A percentile compares a stretch with the other conserved stretches of the same genome.
phyloP scores from a whole-genome alignment of 352 stramenopile genomes.

The Phytophthora europaea region DNA sequence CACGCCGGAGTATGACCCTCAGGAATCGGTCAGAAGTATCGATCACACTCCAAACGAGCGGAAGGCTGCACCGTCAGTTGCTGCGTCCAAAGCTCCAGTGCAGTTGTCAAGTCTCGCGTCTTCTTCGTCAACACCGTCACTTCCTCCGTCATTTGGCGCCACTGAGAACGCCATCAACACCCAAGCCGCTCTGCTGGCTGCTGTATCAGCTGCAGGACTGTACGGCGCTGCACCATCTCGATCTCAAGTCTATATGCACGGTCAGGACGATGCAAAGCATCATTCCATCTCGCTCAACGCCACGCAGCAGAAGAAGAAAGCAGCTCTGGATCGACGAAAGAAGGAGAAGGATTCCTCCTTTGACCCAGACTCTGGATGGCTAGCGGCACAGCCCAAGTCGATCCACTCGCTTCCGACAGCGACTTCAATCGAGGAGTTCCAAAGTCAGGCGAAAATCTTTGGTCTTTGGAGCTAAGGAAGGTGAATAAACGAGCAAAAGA shows the following conservation, averaged over 20 bases:
- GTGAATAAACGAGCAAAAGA: not conserved
- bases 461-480: constrained; percentile 54
- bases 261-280: constrained; percentile 19
- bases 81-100: constrained; percentile 9
- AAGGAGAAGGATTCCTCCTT: constrained; percentile 3
- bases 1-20: not conserved
- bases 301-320: constrained; percentile 28
- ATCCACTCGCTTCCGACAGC: not conserved
- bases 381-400: constrained; percentile 17
- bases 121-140: constrained; percentile 17
- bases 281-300: not conserved
- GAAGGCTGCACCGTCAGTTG: not conserved
- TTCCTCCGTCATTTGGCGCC: constrained; percentile 3
- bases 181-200: constrained; percentile 40
- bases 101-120: constrained; percentile 21
- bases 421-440: constrained; percentile 48
- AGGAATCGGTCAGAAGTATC: not conserved
- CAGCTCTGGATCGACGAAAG: constrained; percentile 15
- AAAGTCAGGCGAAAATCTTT: constrained; percentile 49
- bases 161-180: constrained; percentile 12
- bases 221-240: constrained; percentile 36
- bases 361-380: not conserved
- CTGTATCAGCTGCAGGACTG: constrained; percentile 42
- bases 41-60: constrained; percentile 10
- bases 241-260: not conserved